A percentile compares a stretch with the other conserved stretches of the same genome.
Evolutionary conservation across 306 rosid genomes (phyloP).

Genomic region (Sophora flavescens): DNA sequence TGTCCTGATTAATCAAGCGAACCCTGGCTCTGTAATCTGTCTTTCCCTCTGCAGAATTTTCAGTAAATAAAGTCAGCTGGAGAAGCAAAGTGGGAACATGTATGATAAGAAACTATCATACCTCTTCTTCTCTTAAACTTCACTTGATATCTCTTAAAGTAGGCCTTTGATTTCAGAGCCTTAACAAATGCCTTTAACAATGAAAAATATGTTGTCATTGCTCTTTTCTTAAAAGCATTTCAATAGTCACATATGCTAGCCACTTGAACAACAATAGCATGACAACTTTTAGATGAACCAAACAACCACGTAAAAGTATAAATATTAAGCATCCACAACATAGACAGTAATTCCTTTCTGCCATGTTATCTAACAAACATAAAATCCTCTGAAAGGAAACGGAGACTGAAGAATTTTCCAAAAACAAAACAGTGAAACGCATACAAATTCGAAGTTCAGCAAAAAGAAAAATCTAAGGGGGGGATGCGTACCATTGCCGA

Average conservation of each 20-base stretch:
- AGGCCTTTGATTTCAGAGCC: conserved; percentile 75
- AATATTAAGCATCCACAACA: no score
- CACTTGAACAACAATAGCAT: background rate
- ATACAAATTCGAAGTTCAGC: no score
- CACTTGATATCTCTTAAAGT: conserved; percentile 82
- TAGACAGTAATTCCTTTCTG: no score
- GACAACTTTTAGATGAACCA: background rate
- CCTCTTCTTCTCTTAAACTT: conserved; percentile 94
- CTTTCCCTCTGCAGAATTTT: conserved; percentile 66
- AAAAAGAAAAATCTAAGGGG: no score
- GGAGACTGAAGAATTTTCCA: no score
- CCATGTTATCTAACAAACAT: no score
- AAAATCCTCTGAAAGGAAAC: no score
- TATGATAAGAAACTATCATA: conserved; percentile 22
- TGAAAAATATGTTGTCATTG: conserved; percentile 1
- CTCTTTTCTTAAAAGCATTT: background rate
- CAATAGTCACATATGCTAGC: background rate
- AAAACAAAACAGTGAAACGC: no score
- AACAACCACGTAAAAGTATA: no score
- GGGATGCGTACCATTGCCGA: no score
- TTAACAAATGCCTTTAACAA: conserved; percentile 59
- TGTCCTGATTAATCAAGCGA: conserved; percentile 82
- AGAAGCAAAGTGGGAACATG: background rate
- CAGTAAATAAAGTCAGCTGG: background rate
- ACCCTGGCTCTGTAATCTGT: conserved; percentile 85